A percentile compares a stretch with the other conserved stretches of the same genome.
Conservation (phyloP, 2,329 filamentous ascomycete genomes). For the Fusarium sp. region DNA sequence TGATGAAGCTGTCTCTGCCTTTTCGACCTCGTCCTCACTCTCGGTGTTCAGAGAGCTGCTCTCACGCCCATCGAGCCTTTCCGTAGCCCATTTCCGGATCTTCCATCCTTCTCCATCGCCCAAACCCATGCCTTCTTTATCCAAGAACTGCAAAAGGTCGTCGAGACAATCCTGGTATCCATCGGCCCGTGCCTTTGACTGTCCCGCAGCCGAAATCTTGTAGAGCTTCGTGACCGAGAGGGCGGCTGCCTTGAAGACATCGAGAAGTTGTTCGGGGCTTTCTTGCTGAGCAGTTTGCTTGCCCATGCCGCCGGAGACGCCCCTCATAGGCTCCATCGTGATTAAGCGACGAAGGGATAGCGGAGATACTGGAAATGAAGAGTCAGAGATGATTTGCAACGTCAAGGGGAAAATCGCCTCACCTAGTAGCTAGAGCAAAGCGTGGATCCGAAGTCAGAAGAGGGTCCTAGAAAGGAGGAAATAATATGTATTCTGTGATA, state of each 20-base stretch:
- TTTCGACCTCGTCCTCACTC: slow-evolving; percentile 76
- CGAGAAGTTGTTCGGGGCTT: slow-evolving; percentile 75
- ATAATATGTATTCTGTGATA: neutral
- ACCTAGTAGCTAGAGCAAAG: slow-evolving; percentile 1
- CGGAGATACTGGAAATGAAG: slow-evolving; percentile 6
- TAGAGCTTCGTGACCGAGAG: slow-evolving; percentile 96
- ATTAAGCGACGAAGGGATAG: slow-evolving; percentile 1
- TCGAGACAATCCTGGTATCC: slow-evolving; percentile 96
- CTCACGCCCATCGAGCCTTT: slow-evolving; percentile 74
- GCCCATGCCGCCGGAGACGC: slow-evolving; percentile 42
- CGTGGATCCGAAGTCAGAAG: neutral
- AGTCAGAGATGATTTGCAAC: slow-evolving; percentile 23
- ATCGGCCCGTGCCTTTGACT: slow-evolving; percentile 78
- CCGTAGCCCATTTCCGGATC: slow-evolving; percentile 73
- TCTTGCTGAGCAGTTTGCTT: slow-evolving; percentile 49
- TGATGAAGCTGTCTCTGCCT: slow-evolving; percentile 69
- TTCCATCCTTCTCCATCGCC: slow-evolving; percentile 80
- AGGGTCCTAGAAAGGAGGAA: neutral
- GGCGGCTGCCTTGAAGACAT: slow-evolving; percentile 91
- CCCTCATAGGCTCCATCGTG: slow-evolving; percentile 50
- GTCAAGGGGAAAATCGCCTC: slow-evolving; percentile 22
- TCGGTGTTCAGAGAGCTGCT: slow-evolving; percentile 65
- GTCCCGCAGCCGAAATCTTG: slow-evolving; percentile 85
- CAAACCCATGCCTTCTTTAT: slow-evolving; percentile 82
- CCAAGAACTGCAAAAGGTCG: slow-evolving; percentile 86